These are phyloP conservation scores for Hansfordia pulvinata DNA, from an alignment of 2,329 filamentous ascomycete genomes.

Conservation along the genomic window DNA sequence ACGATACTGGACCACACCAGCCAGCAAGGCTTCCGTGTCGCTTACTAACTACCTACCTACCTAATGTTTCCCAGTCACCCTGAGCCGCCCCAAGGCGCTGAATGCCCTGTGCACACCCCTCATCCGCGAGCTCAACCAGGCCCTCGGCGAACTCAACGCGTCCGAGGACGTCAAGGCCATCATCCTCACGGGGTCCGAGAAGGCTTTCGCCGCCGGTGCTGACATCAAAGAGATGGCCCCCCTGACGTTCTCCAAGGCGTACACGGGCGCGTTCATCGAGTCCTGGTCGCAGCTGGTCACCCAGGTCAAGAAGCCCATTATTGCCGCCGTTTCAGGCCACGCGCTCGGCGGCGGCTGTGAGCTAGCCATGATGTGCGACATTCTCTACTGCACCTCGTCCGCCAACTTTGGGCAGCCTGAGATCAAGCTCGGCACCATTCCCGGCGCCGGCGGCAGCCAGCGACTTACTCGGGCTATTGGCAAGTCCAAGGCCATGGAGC, in stretches of 20 bases:
- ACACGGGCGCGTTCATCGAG: slow-evolving; percentile 86
- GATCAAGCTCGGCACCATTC: slow-evolving; percentile 87
- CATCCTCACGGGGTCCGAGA: slow-evolving; percentile 76
- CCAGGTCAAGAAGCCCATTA: slow-evolving; percentile 81
- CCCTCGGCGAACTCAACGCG: slow-evolving; percentile 56
- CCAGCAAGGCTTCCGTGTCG: background rate
- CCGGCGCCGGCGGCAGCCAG: slow-evolving; percentile 85
- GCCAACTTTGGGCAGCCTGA: slow-evolving; percentile 96
- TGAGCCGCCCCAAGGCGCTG: slow-evolving; percentile 88
- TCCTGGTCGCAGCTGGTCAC: slow-evolving; percentile 81
- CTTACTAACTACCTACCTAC: slow-evolving; percentile 4
- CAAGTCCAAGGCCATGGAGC: slow-evolving; percentile 80
- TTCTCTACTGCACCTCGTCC: slow-evolving; percentile 74
- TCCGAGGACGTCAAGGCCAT: slow-evolving; percentile 61
- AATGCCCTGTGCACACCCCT: slow-evolving; percentile 89
- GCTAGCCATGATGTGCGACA: slow-evolving; percentile 93
- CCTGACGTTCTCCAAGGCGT: slow-evolving; percentile 77
- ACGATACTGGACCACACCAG: slow-evolving; percentile 14
- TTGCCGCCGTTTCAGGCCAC: slow-evolving; percentile 88
- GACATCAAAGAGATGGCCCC: slow-evolving; percentile 99
- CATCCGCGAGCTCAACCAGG: slow-evolving; percentile 77
- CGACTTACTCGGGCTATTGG: slow-evolving; percentile 71
- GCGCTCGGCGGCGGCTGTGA: slow-evolving; percentile 93
- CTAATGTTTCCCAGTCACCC: slow-evolving; percentile 48
- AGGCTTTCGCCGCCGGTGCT: slow-evolving; percentile 87